These are phyloP conservation scores for Zizania palustris DNA, from an alignment of 202 grass and related monocot genomes.

Conservation along the genomic window DNA sequence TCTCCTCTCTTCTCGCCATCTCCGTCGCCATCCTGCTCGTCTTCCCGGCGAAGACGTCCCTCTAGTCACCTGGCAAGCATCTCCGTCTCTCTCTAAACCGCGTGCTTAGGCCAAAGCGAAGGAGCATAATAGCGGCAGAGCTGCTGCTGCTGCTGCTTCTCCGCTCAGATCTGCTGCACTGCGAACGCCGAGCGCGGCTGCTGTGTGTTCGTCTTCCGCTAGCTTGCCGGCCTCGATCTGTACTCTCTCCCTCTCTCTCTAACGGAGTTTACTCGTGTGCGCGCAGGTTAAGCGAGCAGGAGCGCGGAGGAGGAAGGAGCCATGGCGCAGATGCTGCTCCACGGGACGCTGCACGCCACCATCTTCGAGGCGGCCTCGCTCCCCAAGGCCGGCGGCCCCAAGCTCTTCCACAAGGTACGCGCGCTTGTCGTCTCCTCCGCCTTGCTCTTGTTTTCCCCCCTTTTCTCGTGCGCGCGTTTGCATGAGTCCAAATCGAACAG, in stretches of 20 bases:
- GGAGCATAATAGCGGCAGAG: not conserved
- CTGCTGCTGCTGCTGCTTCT: not conserved
- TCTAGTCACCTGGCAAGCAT: not conserved
- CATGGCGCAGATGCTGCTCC: slow-evolving; percentile 94
- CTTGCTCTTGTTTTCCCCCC: not conserved
- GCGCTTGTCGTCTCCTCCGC: too few relatives aligned
- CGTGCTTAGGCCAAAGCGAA: not conserved
- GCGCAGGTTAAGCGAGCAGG: not conserved
- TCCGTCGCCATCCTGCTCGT: not conserved
- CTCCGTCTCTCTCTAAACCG: not conserved
- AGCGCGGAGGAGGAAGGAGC: not conserved
- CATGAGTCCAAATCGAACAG: not conserved
- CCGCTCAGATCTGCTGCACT: slow-evolving; percentile 13
- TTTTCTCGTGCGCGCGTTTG: not conserved
- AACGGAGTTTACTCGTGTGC: not conserved
- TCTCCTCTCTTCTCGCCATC: not conserved
- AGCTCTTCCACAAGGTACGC: slow-evolving; percentile 76
- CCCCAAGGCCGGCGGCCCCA: slow-evolving; percentile 52
- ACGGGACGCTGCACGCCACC: slow-evolving; percentile 83
- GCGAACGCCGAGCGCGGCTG: too few relatives aligned
- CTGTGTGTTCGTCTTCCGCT: not conserved
- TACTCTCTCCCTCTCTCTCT: too few relatives aligned
- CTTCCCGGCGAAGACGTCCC: not conserved
- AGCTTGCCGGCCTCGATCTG: not conserved
- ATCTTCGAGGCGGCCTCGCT: slow-evolving; percentile 72